Evolutionary conservation across 1,284 basidiomycete species (phyloP), one percentile per base, ranked within the genome.

Genomic region (Tilletia setariae): DNA sequence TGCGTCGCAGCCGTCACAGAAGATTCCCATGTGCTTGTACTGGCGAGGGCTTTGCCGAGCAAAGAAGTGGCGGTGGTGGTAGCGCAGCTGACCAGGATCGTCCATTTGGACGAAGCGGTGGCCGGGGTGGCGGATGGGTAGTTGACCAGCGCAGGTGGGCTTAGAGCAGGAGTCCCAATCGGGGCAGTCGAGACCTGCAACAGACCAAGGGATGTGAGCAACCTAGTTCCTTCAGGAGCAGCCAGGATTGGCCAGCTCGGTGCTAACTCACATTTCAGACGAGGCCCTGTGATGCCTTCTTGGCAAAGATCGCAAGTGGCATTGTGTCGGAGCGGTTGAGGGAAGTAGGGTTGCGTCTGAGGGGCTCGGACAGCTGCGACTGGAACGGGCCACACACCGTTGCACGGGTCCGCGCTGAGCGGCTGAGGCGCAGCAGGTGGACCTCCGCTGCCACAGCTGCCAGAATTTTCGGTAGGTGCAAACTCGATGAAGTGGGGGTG

Each of bases 131-230:
- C n/a, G 11, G 8, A 6, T 9, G 15, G 47, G 49, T 7, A 65
- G 30, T 1, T 13, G n/a, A 1, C 35, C n/a, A 15, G 64, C 28
- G 35, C 75, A 74, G 30, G 21, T 25, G 47, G 47, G 47, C 51
- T 53, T 25, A 6, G 15, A 2, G 44, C 75, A 75, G n/a, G 56
- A 62, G 63, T 76, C 75, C 67, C 68, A 76, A 63, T 75, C 70
- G 30, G 68, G 70, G 63, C 74, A 76, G 15, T 64, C 63, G 4
- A 75, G 28, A 66, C 71, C 68, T 63, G 66, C 59, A 49, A 40
- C 23, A 66, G 61, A 67, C 44, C 35, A 40, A 32, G 30, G 23
- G 51, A 30, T 30, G 21, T 64, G 7, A 63, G 23, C 11, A 35
- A 30, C n/a, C n/a, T n/a, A n/a, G n/a, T n/a, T n/a, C n/a, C n/a